These are phyloP conservation scores for Termitomyces sp. DNA, from an alignment of 768 basidiomycete species.

Conservation along the genomic window DNA sequence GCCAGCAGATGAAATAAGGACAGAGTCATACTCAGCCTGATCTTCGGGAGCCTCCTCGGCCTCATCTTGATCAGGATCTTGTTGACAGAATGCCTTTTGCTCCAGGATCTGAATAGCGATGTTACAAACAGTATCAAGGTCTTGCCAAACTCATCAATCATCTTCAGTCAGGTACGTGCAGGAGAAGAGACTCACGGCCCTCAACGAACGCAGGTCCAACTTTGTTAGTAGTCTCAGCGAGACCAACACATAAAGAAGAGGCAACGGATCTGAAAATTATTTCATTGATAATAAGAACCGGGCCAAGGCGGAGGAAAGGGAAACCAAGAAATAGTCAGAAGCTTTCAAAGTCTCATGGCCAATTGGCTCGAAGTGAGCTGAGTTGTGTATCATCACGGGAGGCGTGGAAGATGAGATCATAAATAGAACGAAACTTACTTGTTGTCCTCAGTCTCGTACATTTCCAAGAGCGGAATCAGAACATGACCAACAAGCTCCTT, in stretches of 20 bases:
- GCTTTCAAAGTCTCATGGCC: constrained; percentile 50
- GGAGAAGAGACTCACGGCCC: constrained; percentile 46
- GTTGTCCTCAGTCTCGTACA: constrained; percentile 94
- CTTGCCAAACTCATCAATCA: constrained; percentile 26
- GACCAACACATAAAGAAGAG: constrained; percentile 77
- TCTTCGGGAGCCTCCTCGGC: constrained; percentile 81
- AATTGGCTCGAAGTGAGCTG: constrained; percentile 75
- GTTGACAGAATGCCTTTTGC: constrained; percentile 94
- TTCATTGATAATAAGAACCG: constrained; percentile 19
- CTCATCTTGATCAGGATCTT: constrained; percentile 91
- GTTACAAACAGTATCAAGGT: constrained; percentile 70
- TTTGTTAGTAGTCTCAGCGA: constrained; percentile 89
- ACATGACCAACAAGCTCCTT: constrained; percentile 74
- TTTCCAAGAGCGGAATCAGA: constrained; percentile 70
- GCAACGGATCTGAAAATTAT: constrained; percentile 67
- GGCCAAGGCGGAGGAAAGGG: not conserved
- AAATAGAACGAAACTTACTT: constrained; percentile 59
- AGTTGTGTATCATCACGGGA: constrained; percentile 52
- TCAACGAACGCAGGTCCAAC: constrained; percentile 86
- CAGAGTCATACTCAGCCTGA: constrained; percentile 94
- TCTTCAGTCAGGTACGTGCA: not conserved
- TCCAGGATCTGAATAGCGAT: constrained; percentile 85
- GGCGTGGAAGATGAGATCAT: constrained; percentile 1
- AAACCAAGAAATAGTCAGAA: constrained; percentile 27
- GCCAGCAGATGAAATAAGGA: constrained; percentile 88